These are phyloP conservation scores for Petunia secreta DNA, from an alignment of 257 asterid species.

Conservation along the genomic window DNA sequence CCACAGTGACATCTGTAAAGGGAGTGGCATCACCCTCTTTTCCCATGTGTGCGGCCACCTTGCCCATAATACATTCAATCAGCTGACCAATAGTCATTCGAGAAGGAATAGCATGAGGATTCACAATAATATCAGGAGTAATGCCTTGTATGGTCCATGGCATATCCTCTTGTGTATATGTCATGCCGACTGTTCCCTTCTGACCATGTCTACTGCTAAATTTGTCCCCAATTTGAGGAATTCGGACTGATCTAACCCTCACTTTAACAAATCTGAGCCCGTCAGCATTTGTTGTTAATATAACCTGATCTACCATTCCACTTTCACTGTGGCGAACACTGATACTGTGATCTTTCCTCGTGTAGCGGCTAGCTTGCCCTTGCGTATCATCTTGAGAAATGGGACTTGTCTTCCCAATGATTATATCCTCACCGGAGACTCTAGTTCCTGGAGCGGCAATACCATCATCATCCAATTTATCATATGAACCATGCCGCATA, in stretches of 20 bases:
- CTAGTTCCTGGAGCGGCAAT: conserved; percentile 98
- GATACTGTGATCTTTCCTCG: conserved; percentile 94
- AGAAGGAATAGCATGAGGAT: conserved; percentile 97
- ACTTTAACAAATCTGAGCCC: conserved; percentile 93
- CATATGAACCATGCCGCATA: conserved; percentile 98
- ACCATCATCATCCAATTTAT: conserved; percentile 93
- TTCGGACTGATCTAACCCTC: conserved; percentile 88
- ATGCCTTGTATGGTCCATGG: conserved; percentile 95
- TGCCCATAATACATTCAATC: conserved; percentile 96
- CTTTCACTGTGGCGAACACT: conserved; percentile 95
- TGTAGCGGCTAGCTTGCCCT: conserved; percentile 84
- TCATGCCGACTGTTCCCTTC: conserved; percentile 97
- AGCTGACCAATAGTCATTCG: conserved; percentile 98
- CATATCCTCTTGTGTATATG: conserved; percentile 98
- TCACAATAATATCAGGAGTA: conserved; percentile 85
- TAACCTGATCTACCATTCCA: conserved; percentile 95
- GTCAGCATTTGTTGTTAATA: conserved; percentile 90
- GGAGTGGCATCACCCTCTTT: conserved; percentile 99
- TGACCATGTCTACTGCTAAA: conserved; percentile 98
- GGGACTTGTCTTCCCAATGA: conserved; percentile 96
- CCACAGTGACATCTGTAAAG: conserved; percentile 94
- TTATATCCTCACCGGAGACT: conserved; percentile 94
- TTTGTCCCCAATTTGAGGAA: conserved; percentile 97
- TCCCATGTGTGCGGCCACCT: conserved; percentile 98
- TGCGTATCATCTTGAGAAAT: conserved; percentile 86